Evolutionary conservation across 371 early-diverging fungal genomes (phyloP), one percentile per base, ranked within the genome.

Genomic region (Choanephora cucurbitarum): DNA sequence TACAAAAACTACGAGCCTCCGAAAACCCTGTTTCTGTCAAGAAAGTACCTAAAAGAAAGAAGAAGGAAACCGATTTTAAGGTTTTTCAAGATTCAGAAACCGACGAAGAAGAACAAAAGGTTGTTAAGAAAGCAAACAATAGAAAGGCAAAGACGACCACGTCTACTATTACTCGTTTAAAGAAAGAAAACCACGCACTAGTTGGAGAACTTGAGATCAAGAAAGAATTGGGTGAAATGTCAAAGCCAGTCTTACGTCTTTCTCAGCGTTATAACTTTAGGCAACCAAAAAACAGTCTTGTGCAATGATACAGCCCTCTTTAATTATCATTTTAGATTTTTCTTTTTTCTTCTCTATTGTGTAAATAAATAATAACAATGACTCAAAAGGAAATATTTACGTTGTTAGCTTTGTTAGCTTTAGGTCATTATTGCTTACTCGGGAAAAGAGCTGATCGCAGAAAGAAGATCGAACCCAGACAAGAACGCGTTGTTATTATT

Each of bases 401-500:
- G 10, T 37, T 11, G 37, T 37, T 37, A 2, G 37, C 37, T 11
- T 13, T 37, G 13, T 11, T 37, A 11, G 37, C 7, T 37, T 14
- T 62, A 0, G 32, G 51, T 13, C 62, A 62, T 28, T 52, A 56
- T 37, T 42, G 50, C 1, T 28, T 47, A 11, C 40, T 51, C 4
- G 31, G 42, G 28, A 51, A 52, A 19, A 34, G 32, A 8, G 7
- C 28, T 5, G 49, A 50, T 14, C 64, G 64, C 8, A 54, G 39
- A 46, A 42, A 28, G 1, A 52, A 40, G 21, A 14, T 76, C 11
- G 44, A 59, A 15, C 47, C 60, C 2, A 31, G 55, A 7, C 53
- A 62, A n/a, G 87, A 85, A 65, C 70, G 76, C 22, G 91, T 91
- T 0, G 82, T 91, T 3, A 81, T 94, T 49, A 68, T 93, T 15